A percentile compares a stretch with the other conserved stretches of the same genome.
phyloP scores from a whole-genome alignment of 148 eudicot species.

The Rhododendron mucronatum region DNA sequence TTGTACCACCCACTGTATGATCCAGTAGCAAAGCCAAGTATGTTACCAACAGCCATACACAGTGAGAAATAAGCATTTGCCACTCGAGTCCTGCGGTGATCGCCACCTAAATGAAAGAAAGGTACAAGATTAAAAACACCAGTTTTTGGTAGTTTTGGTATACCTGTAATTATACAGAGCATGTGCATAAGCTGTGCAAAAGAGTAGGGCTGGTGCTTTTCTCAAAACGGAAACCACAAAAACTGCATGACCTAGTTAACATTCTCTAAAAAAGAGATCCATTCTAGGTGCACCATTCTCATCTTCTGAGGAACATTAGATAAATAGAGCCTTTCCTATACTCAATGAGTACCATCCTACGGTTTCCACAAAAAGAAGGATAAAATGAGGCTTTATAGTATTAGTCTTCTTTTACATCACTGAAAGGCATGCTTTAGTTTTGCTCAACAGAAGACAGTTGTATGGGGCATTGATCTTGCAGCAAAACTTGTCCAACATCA shows the following conservation, averaged over 20 bases:
- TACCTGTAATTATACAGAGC: not conserved
- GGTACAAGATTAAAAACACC: not conserved
- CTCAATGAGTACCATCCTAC: not conserved
- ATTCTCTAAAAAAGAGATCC: constrained; percentile 3
- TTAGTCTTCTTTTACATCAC: not conserved
- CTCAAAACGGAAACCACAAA: not conserved
- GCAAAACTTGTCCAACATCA: not conserved
- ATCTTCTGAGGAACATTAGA: not conserved
- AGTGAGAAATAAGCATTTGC: constrained; percentile 97
- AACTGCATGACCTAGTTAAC: not conserved
- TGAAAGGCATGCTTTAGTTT: not conserved
- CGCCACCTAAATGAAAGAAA: constrained; percentile 53
- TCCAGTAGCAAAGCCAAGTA: constrained; percentile 97
- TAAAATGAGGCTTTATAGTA: not conserved
- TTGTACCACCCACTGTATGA: constrained; percentile 73
- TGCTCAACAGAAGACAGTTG: not conserved
- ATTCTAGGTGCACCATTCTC: not conserved
- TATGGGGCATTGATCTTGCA: not conserved
- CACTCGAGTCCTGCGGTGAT: constrained; percentile 88
- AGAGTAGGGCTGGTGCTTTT: not conserved
- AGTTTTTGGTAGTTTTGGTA: not conserved
- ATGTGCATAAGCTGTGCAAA: not conserved
- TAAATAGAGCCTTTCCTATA: not conserved
- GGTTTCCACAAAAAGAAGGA: not conserved
- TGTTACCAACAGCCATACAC: constrained; percentile 93